These are phyloP conservation scores for Yamadazyma tumulicola DNA, from an alignment of 805 yeast genomes.

Conservation along the genomic window DNA sequence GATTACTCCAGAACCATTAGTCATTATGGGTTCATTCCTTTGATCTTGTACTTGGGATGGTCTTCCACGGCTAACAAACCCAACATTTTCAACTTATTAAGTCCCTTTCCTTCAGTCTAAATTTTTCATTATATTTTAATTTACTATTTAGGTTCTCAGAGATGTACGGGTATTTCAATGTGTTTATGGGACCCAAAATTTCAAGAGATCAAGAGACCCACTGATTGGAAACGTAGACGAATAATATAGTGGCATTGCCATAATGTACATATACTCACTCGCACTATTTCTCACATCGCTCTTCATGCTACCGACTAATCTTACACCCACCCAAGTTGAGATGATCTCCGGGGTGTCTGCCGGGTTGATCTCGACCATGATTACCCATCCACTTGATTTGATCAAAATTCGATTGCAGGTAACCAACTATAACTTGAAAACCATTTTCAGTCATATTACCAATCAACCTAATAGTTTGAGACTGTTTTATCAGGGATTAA, in stretches of 20 bases:
- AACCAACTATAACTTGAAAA: conserved; percentile 15
- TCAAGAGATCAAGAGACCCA: too few relatives aligned
- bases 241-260: too few relatives aligned
- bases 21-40: conserved; percentile 97
- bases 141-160: too few relatives aligned
- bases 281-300: too few relatives aligned
- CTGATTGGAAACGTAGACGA: too few relatives aligned
- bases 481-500: conserved; percentile 65
- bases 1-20: conserved; percentile 82
- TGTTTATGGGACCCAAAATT: too few relatives aligned
- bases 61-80: conserved; percentile 79
- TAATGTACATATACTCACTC: too few relatives aligned
- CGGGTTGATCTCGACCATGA: conserved; percentile 73
- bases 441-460: conserved; percentile 5
- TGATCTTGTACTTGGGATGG: conserved; percentile 80
- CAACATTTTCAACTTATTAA: conserved; percentile 66
- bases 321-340: conserved; percentile 38
- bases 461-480: background rate
- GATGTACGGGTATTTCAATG: too few relatives aligned
- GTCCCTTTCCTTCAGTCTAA: conserved; percentile 78
- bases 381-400: conserved; percentile 88
- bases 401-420: conserved; percentile 81
- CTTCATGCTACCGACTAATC: too few relatives aligned
- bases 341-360: conserved; percentile 71
- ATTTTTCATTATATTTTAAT: conserved; percentile 1